These are phyloP conservation scores for Lipomyces starkeyi DNA, from an alignment of 805 yeast species.

Conservation along the genomic window DNA sequence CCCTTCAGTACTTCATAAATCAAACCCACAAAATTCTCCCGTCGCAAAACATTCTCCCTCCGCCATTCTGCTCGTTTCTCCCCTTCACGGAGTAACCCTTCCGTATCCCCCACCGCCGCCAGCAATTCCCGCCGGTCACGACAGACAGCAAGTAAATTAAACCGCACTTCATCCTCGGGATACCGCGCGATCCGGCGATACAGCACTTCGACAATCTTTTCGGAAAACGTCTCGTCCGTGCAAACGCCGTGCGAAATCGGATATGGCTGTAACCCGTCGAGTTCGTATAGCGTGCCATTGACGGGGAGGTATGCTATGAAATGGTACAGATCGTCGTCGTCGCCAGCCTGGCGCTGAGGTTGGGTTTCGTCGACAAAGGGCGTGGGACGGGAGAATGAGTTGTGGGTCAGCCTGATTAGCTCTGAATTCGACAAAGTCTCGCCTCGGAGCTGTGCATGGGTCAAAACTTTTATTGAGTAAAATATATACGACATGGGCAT, in stretches of 20 bases:
- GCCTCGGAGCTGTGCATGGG: slow-evolving; percentile 52
- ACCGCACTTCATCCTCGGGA: slow-evolving; percentile 57
- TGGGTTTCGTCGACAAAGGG: slow-evolving; percentile 55
- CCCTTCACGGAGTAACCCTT: slow-evolving; percentile 50
- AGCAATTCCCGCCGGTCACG: slow-evolving; percentile 55
- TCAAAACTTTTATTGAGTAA: background rate
- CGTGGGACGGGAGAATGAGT: slow-evolving; percentile 64
- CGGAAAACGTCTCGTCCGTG: slow-evolving; percentile 51
- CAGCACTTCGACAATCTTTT: slow-evolving; percentile 53
- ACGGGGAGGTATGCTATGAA: slow-evolving; percentile 61
- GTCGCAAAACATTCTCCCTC: slow-evolving; percentile 60
- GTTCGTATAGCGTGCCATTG: slow-evolving; percentile 58
- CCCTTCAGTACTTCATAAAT: slow-evolving; percentile 55
- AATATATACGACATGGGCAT: background rate
- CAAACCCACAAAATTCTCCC: slow-evolving; percentile 60
- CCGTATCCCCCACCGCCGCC: slow-evolving; percentile 51
- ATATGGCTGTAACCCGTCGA: slow-evolving; percentile 63
- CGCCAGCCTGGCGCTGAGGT: slow-evolving; percentile 20
- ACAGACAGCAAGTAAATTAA: slow-evolving; percentile 61
- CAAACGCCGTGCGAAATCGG: slow-evolving; percentile 63
- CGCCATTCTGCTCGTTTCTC: slow-evolving; percentile 59
- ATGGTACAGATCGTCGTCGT: slow-evolving; percentile 57
- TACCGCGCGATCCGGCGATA: slow-evolving; percentile 55
- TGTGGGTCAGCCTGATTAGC: slow-evolving; percentile 60
- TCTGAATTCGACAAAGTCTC: slow-evolving; percentile 67